phyloP scores from a whole-genome alignment of 208 protist species.

The Kentomonas sorsogonicus region DNA sequence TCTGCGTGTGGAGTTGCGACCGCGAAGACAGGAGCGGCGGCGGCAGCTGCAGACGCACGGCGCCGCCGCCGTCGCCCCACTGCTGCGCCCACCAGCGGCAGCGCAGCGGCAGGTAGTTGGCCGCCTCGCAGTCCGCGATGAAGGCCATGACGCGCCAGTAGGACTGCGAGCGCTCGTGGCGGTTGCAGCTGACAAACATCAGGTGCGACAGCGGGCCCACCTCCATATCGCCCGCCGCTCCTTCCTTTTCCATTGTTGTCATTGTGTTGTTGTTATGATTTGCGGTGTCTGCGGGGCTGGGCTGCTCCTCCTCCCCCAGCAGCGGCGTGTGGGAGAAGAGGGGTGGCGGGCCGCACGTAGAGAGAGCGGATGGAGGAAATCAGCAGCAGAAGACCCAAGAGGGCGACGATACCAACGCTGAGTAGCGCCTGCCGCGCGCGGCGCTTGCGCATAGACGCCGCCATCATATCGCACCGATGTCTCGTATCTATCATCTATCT shows the following conservation, averaged over 20 bases:
- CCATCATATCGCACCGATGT: too few species aligned
- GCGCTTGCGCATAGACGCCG: too few species aligned
- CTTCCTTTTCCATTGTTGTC: too few species aligned
- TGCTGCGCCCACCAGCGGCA: conserved; percentile 5
- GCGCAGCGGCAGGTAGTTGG: conserved; percentile 11
- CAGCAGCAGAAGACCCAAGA: conserved; percentile 11
- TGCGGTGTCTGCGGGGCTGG: too few species aligned
- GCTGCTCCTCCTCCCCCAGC: conserved; percentile 7
- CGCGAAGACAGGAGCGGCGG: not conserved
- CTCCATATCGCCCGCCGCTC: too few species aligned
- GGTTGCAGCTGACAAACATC: conserved; percentile 78
- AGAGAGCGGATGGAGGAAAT: not conserved
- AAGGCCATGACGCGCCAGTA: conserved; percentile 61
- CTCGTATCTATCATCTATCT: too few species aligned
- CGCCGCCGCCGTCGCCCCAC: not conserved
- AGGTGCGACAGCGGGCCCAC: conserved; percentile 37
- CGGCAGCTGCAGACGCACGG: not conserved
- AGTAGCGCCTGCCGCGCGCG: not conserved
- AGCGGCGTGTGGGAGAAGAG: not conserved
- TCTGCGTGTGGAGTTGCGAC: not conserved
- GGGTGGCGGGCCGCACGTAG: not conserved
- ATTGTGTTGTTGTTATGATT: too few species aligned
- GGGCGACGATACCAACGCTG: conserved; percentile 4
- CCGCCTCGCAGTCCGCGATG: conserved; percentile 36
- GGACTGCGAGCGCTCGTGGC: conserved; percentile 50